Conservation (phyloP, 805 yeast species). For the Teunomyces stri region DNA sequence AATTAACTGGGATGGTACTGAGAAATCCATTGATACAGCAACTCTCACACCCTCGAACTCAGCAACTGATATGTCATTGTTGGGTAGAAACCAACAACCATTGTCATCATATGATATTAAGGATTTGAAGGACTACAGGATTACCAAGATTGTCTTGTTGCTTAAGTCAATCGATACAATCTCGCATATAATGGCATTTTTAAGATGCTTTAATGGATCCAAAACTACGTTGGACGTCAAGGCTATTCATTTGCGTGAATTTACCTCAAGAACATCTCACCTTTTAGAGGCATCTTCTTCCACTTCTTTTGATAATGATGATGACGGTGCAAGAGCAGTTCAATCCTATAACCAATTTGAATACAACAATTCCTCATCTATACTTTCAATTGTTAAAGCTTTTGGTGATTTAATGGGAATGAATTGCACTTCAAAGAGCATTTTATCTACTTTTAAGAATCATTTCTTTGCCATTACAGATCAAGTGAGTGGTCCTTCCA, state of each 20-base stretch:
- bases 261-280: constrained; percentile 69
- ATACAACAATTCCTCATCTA: constrained; percentile 27
- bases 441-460: constrained; percentile 31
- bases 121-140: constrained; percentile 17
- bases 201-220: constrained; percentile 23
- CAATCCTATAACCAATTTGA: constrained; percentile 22
- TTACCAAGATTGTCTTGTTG: constrained; percentile 25
- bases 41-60: constrained; percentile 2
- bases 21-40: constrained; percentile 6
- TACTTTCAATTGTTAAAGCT: constrained; percentile 33
- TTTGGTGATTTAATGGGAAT: constrained; percentile 32
- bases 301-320: constrained; percentile 20
- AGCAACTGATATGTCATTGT: background rate
- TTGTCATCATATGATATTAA: constrained; percentile 11
- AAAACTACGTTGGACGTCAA: constrained; percentile 30
- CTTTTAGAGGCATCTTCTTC: constrained; percentile 57
- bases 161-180: constrained; percentile 32
- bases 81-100: background rate
- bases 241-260: constrained; percentile 55
- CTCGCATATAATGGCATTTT: constrained; percentile 32
- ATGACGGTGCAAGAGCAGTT: background rate
- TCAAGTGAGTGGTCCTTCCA: constrained; percentile 23
- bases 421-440: constrained; percentile 25
- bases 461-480: constrained; percentile 31
- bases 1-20: constrained; percentile 25